Conservation (phyloP, 148 eudicot species). For the Chenopodium quinoa region DNA sequence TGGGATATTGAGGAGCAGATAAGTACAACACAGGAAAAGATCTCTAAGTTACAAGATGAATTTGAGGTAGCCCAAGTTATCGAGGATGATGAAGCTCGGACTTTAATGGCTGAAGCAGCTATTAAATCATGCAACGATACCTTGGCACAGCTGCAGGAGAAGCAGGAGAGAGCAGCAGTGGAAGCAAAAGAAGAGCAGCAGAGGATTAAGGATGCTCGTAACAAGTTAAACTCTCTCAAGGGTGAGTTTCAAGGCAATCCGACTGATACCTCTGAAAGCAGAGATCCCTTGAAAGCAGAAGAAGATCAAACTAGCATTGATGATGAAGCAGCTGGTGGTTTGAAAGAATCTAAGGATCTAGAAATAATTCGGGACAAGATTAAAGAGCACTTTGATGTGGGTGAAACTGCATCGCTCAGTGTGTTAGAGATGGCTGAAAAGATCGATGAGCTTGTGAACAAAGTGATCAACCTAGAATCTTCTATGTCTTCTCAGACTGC, state of each 20-base stretch:
- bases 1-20: constrained; percentile 69
- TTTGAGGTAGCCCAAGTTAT: constrained; percentile 56
- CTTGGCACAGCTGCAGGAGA: constrained; percentile 62
- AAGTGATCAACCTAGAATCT: constrained; percentile 70
- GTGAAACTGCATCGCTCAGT: constrained; percentile 35
- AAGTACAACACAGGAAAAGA: constrained; percentile 58
- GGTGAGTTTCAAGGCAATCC: constrained; percentile 28
- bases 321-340: constrained; percentile 14
- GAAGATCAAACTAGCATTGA: constrained; percentile 20
- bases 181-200: constrained; percentile 55
- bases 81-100: constrained; percentile 80
- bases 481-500: constrained; percentile 81
- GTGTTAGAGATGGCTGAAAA: constrained; percentile 73
- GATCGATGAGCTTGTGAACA: constrained; percentile 81
- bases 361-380: constrained; percentile 43
- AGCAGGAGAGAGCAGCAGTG: constrained; percentile 49
- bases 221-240: constrained; percentile 50
- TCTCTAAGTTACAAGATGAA: constrained; percentile 75
- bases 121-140: constrained; percentile 71
- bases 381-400: constrained; percentile 45
- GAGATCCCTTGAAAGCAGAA: constrained; percentile 19
- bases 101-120: constrained; percentile 81
- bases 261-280: constrained; percentile 21
- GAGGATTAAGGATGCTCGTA: constrained; percentile 55
- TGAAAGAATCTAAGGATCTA: constrained; percentile 31